Base-by-base conservation (phyloP, 768 basidiomycete genomes). In the Naganishia vishniacii region DNA sequence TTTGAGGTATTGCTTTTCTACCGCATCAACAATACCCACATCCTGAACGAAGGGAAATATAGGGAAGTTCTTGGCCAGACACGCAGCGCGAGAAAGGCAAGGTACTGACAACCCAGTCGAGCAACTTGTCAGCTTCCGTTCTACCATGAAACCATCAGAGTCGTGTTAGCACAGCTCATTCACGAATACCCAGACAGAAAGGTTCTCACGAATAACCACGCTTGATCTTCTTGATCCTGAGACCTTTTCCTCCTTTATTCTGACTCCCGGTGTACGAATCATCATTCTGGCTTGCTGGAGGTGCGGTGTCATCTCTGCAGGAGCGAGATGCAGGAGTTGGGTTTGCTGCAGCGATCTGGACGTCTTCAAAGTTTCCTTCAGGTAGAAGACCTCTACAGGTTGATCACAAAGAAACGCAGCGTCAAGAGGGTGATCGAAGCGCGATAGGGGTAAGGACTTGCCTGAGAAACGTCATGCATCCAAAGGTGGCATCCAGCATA, bases 181-280 rank as follows among this genome's bases (percentile, higher is more conserved):
- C 16, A n/a, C 51, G 51, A 16, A 15, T 34, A 56, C 7, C 3
- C 23, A 16, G 8, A 23, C 7, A n/a, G 29, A 45, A 12, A 62
- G 61, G 62, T 44, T n/a, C n/a, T n/a, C n/a, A 67, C 65, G 65
- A 67, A 63, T 48, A 59, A 1, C 65, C 65, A 25, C 48, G 62
- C n/a, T 53, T 63, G 29, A 67, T 56, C 44, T 61, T 67, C 47
- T 67, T 67, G 48, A 63, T 62, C 56, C 59, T 62, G 26, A 67
- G 42, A 16, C 65, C 65, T 37, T 41, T 59, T 25, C 26, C 45
- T 1, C 59, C 49, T 23, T 60, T 60, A 23, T 41, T 18, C 28
- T 60, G 59, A 37, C 59, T 46, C 28, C 31, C 26, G 12, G 26
- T 37, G n/a, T 20, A 13, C 34, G 32, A 37, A 12, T 28, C 59